Base-by-base conservation (phyloP, 2,329 filamentous ascomycete species). In the Aspergillus sp. region DNA sequence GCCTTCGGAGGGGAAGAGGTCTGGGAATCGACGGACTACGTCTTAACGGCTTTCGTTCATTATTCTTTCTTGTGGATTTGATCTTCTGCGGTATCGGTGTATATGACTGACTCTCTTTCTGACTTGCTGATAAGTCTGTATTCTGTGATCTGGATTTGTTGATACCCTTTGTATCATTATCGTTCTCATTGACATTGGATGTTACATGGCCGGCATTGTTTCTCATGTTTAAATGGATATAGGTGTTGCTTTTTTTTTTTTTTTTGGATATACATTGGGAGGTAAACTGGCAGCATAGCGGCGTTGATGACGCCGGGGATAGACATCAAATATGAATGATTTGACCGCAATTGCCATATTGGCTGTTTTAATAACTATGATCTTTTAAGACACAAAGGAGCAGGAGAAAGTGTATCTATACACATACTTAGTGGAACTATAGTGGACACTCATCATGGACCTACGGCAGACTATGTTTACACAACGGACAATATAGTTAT, bases 1-100 rank as follows among this genome's bases (percentile, higher is more conserved):
- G 32, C 69, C 69, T 6, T 67, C 63, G 4, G 67, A 69, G 43
- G 66, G 66, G 25, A 60, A 66, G 47, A 60, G 55, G 43, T 71
- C 68, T 12, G 58, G 60, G 4, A 65, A 58, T 53, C 63, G 64
- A 54, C 62, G 63, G 38, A 22, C 44, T 6, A 19, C 15, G 10
- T 19, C 15, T 13, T 39, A 13, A 12, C 37, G 15, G 7, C 15
- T 6, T 35, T 52, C 35, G 30, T 45, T 39, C 10, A 19, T 39
- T 39, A 6, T 39, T 10, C 10, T 22, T 22, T 20, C 37, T 39
- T 39, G 17, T 39, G 37, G 17, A 39, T 39, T 13, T 39, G 25
- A 30, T 30, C 10, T 22, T 39, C 37, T 19, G 15, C 37, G 17
- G 37, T 6, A 39, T 39, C 10, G 25, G 10, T 39, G 37, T 39